Evolutionary conservation across 257 asterid species (phyloP).

Genomic region (Ilex asprella): DNA sequence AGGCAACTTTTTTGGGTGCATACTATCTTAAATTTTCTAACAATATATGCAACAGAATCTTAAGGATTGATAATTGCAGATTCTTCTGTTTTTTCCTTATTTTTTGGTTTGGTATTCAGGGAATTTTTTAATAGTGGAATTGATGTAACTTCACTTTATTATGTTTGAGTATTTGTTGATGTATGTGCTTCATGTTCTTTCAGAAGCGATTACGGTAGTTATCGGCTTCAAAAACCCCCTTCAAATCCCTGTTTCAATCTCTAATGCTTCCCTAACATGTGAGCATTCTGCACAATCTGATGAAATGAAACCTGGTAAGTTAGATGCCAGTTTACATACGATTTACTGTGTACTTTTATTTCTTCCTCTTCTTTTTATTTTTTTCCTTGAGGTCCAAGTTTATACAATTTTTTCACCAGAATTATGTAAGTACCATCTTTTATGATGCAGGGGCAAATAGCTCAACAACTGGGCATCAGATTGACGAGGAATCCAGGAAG

Average conservation of each 20-base stretch:
- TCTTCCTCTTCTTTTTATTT: constrained; percentile 1
- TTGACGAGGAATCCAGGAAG: constrained; percentile 36
- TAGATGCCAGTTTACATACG: constrained; percentile 7
- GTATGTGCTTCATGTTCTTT: constrained; percentile 4
- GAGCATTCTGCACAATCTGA: constrained; percentile 52
- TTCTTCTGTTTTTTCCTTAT: neutral
- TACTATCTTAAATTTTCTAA: too few species aligned
- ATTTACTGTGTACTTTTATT: constrained; percentile 3
- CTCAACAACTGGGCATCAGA: constrained; percentile 35
- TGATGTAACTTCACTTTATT: too few species aligned
- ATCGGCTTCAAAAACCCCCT: constrained; percentile 85
- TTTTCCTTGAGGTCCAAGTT: constrained; percentile 8
- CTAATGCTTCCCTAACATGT: constrained; percentile 70
- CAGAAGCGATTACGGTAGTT: constrained; percentile 82
- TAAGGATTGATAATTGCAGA: neutral
- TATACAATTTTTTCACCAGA: constrained; percentile 11
- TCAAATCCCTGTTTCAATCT: constrained; percentile 76
- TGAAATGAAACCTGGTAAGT: constrained; percentile 49
- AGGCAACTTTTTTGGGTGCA: too few species aligned
- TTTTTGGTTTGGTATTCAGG: neutral
- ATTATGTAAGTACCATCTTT: constrained; percentile 20
- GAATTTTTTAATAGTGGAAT: too few species aligned
- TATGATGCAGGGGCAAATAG: constrained; percentile 45
- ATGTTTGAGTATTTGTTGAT: neutral
- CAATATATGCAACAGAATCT: neutral